phyloP scores from a whole-genome alignment of 1,284 basidiomycete genomes.

The Cryptococcus sp. region DNA sequence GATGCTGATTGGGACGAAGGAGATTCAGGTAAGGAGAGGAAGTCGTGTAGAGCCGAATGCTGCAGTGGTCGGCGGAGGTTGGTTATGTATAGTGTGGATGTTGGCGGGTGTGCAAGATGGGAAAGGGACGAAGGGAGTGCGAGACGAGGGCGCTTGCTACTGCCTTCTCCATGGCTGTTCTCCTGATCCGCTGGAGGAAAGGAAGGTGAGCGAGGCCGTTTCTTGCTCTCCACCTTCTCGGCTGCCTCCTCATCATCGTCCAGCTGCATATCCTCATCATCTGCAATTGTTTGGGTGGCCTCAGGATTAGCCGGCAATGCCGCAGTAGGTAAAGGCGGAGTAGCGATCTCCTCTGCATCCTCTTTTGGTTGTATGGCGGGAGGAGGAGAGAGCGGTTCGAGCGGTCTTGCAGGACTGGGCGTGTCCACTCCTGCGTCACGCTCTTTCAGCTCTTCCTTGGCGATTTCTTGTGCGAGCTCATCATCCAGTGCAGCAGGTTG shows the following conservation, averaged over 20 bases:
- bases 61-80: conserved; percentile 50
- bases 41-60: conserved; percentile 32
- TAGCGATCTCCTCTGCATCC: neutral
- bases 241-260: conserved; percentile 5
- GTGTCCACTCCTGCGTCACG: neutral
- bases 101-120: conserved; percentile 45
- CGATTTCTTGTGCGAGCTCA: conserved; percentile 26
- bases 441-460: conserved; percentile 30
- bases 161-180: neutral
- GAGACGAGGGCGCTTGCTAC: conserved; percentile 9
- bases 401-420: conserved; percentile 17
- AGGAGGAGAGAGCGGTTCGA: conserved; percentile 20
- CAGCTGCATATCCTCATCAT: conserved; percentile 14
- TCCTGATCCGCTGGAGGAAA: neutral
- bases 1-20: conserved; percentile 11
- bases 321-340: conserved; percentile 9
- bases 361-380: neutral
- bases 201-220: conserved; percentile 10
- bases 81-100: conserved; percentile 46
- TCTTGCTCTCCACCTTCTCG: conserved; percentile 2
- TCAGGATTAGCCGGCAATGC: neutral
- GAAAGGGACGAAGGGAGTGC: conserved; percentile 36
- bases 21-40: conserved; percentile 23
- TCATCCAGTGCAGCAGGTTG: conserved; percentile 28
- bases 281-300: neutral